These are phyloP conservation scores for Diaporthe sp. DNA, from an alignment of 2,329 filamentous ascomycete species.

Conservation along the genomic window DNA sequence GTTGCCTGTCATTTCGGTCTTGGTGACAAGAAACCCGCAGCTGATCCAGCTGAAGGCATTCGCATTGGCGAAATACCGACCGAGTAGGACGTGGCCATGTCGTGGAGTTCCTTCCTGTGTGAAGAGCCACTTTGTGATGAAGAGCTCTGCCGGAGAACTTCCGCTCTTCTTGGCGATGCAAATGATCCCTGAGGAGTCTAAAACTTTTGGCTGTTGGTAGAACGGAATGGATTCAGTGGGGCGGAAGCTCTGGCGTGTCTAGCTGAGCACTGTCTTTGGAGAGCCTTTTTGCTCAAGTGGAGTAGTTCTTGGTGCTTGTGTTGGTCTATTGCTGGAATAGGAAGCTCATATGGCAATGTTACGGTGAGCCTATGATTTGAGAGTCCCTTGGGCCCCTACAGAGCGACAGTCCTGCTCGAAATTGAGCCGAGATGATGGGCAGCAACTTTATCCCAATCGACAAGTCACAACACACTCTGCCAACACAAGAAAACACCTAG, in stretches of 20 bases:
- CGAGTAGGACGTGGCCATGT: background rate
- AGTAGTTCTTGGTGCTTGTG: background rate
- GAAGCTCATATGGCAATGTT: background rate
- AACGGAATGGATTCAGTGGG: background rate
- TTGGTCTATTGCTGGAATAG: background rate
- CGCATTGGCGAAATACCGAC: too few relatives aligned
- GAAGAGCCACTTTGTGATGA: background rate
- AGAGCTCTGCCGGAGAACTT: background rate
- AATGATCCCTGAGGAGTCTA: background rate
- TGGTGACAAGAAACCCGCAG: too few relatives aligned
- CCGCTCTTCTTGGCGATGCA: background rate
- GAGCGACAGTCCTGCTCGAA: background rate
- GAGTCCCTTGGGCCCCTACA: background rate
- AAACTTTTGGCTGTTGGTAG: slow-evolving; percentile 9
- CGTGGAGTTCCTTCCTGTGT: background rate
- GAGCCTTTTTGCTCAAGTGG: background rate
- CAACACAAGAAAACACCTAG: background rate
- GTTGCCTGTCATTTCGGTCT: too few relatives aligned
- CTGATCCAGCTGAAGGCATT: too few relatives aligned
- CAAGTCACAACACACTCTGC: background rate
- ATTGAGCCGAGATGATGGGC: background rate
- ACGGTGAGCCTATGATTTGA: background rate
- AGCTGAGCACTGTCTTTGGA: background rate
- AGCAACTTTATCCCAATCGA: background rate
- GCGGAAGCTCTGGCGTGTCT: background rate